Evolutionary conservation across 495 filamentous ascomycete genomes (phyloP), one percentile per base, ranked within the genome.

Genomic region (Talaromyces wortmannii): DNA sequence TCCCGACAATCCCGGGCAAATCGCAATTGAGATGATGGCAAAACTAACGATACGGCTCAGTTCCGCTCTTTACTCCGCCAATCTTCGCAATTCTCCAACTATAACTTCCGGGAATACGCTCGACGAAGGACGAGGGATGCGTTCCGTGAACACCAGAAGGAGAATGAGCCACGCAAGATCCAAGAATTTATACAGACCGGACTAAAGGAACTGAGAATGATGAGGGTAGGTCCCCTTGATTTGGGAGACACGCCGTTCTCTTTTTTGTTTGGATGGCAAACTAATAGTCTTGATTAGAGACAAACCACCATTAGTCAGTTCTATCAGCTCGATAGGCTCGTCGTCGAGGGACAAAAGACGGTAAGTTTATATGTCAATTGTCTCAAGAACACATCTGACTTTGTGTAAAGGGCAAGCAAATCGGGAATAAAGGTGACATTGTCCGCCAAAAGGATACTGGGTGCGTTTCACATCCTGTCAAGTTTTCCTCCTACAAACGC

Each of bases 21-120:
- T 17, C 13, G 12, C 12, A 11, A 44, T n/a, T 7, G 40, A 43
- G n/a, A 15, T 43, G 10, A 15, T 43, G 40, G 40, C 44, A 8
- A 1, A 46, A 16, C 7, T 46, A 16, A 23, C 13, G 17, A n/a
- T 46, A n/a, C 16, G n/a, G 11, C 48, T 33, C 61, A 97, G 91
- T 97, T 95, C 75, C 92, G 95, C 47, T 92, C 92, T 57, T 79
- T 98, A 57, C 78, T 96, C 61, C 89, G 94, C 32, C 87, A 92
- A 70, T 84, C 89, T 15, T 79, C 82, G 50, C 88, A 95, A 61
- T 98, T 97, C 70, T 83, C 91, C 51, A 79, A 85, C 57, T 98
- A 96, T 79, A 97, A 97, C 70, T 98, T 96, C 79, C 83, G 94
- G 66, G 92, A 97, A 62, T 98, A 97, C 73, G 92, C 95, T 31